Conservation (phyloP, 495 filamentous ascomycete species). For the Neurospora sp. region DNA sequence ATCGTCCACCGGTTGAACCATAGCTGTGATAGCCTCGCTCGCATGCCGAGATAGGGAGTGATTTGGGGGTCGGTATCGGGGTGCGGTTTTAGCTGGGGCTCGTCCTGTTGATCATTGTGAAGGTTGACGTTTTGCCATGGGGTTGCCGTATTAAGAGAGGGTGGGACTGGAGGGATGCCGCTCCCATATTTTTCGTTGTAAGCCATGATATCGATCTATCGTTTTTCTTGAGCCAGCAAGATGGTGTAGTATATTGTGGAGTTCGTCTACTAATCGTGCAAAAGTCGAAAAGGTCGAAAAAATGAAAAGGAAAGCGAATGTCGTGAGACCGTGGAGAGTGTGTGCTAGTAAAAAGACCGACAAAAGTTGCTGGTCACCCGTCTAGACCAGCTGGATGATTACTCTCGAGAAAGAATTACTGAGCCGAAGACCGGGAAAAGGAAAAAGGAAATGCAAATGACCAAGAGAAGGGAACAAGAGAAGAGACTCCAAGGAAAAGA, state of each 20-base stretch:
- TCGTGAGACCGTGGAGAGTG: not conserved
- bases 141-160: conserved; percentile 16
- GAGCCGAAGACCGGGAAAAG: conserved; percentile 7
- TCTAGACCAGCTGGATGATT: conserved; percentile 14
- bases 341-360: not conserved
- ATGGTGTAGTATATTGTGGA: not conserved
- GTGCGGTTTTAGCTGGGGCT: conserved; percentile 1
- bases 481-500: not conserved
- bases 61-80: conserved; percentile 32
- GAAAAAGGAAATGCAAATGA: conserved; percentile 2
- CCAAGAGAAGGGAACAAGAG: not conserved
- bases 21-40: conserved; percentile 81
- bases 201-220: conserved; percentile 8
- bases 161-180: conserved; percentile 11
- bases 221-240: conserved; percentile 3
- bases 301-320: not conserved
- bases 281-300: not conserved
- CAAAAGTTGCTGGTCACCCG: conserved; percentile 1
- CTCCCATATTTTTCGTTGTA: conserved; percentile 16
- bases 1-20: conserved; percentile 98
- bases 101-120: not conserved
- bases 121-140: conserved; percentile 15
- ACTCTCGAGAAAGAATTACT: not conserved
- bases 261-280: not conserved
- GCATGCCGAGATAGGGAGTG: conserved; percentile 88